phyloP scores from a whole-genome alignment of 2,329 filamentous ascomycete species.

The Aaosphaeria pasadenensis region DNA sequence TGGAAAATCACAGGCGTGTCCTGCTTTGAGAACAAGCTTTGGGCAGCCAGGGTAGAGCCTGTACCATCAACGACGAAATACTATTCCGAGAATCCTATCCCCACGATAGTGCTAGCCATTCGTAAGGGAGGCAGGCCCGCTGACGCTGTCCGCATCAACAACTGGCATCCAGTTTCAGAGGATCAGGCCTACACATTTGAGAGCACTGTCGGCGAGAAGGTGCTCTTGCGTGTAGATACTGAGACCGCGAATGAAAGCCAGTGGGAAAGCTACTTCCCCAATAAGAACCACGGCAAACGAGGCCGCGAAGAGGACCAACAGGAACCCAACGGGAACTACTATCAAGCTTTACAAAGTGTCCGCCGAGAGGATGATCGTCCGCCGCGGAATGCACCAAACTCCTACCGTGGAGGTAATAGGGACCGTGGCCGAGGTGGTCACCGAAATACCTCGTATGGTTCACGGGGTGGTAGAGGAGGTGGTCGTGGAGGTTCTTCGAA shows the following conservation, averaged over 20 bases:
- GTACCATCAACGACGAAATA: slow-evolving; percentile 60
- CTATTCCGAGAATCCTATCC: slow-evolving; percentile 76
- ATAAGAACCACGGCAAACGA: slow-evolving; percentile 50
- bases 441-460: slow-evolving; percentile 25
- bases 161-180: slow-evolving; percentile 74
- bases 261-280: slow-evolving; percentile 61
- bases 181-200: slow-evolving; percentile 76
- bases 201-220: slow-evolving; percentile 81
- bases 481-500: slow-evolving; percentile 42
- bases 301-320: slow-evolving; percentile 47
- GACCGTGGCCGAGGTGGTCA: slow-evolving; percentile 19
- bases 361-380: slow-evolving; percentile 24
- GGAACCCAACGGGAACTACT: slow-evolving; percentile 32
- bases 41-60: slow-evolving; percentile 79
- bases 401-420: slow-evolving; percentile 32
- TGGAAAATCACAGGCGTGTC: slow-evolving; percentile 82
- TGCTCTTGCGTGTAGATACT: slow-evolving; percentile 74
- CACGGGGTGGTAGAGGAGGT: slow-evolving; percentile 36
- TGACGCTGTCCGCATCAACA: slow-evolving; percentile 77
- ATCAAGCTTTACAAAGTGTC: slow-evolving; percentile 20
- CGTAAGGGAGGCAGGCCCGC: slow-evolving; percentile 71
- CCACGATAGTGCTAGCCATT: slow-evolving; percentile 79
- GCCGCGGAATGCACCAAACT: slow-evolving; percentile 8
- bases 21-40: slow-evolving; percentile 74
- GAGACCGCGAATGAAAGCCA: slow-evolving; percentile 61